Base-by-base conservation (phyloP, 805 yeast species). In the Candida khao-thaluensis region DNA sequence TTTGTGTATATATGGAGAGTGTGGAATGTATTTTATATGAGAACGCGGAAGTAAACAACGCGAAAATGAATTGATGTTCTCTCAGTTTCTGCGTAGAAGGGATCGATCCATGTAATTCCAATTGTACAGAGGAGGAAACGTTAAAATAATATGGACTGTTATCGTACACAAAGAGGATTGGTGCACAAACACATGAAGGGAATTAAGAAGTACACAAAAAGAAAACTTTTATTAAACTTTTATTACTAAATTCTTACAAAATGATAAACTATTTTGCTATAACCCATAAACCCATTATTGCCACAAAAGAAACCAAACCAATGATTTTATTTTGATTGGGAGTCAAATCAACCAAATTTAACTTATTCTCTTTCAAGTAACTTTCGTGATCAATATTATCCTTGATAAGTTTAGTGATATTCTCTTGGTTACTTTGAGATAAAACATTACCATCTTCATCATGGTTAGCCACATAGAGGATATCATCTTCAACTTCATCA, bases 401-500 rank as follows among this genome's bases (percentile, higher is more conserved):
- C 20, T 24, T 40, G 20, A 25, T 17, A 5, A 18, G 17, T 7
- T 30, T 14, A 2, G 44, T 42, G 2, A 21, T 20, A 26, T 36
- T 28, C 16, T 17, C 11, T 2, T 5, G 11, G 7, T 30, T 12
- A 11, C 25, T 20, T 12, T 4, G 8, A 3, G 15, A 22, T 7
- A 38, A 22, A 7, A 43, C 17, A 16, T 42, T 33, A 3, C 64
- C 66, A 9, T 52, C 37, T 23, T 54, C 50, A 21, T 62, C 50
- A 40, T 63, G 66, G 38, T 59, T 68, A 16, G 66, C 54, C 6
- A 69, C 50, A 34, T 44, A 42, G 6, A 47, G 41, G 60, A 57
- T 54, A 43, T 75, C 81, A 37, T 69, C 71, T 40, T 78, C 82
- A 5, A 71, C 76, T 7, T 69, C 70, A 51, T 81, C 88, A 38